These are phyloP conservation scores for Eucalyptus caleyi DNA, from an alignment of 345 rosid species.

Conservation along the genomic window DNA sequence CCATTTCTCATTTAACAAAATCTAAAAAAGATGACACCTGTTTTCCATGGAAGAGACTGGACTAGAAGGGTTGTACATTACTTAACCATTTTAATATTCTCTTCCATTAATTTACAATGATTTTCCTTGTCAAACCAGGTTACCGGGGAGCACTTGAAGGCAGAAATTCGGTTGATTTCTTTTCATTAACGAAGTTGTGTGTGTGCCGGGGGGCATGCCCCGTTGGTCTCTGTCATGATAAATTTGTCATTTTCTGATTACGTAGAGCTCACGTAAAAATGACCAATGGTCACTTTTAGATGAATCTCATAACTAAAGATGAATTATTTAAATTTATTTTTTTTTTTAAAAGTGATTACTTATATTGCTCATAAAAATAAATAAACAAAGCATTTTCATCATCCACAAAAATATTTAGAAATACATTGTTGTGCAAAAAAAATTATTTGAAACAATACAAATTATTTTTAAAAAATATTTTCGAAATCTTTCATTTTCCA, in stretches of 20 bases:
- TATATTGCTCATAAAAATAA: too few species aligned
- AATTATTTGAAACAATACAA: too few species aligned
- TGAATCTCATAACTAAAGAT: too few species aligned
- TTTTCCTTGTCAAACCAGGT: neutral
- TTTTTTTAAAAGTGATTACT: too few species aligned
- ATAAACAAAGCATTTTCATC: too few species aligned
- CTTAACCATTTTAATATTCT: neutral
- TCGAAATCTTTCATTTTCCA: too few species aligned
- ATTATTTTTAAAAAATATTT: too few species aligned
- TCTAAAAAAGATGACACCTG: neutral
- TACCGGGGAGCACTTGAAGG: neutral
- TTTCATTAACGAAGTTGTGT: neutral
- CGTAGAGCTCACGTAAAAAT: fast-evolving
- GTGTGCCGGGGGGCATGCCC: too few species aligned
- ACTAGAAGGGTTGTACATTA: neutral
- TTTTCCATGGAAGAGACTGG: neutral
- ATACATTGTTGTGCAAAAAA: too few species aligned
- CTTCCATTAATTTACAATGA: neutral
- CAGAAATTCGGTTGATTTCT: neutral
- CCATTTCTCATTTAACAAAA: neutral
- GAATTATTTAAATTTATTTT: fast-evolving
- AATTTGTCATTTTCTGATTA: too few species aligned
- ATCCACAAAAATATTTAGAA: too few species aligned
- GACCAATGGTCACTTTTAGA: too few species aligned
- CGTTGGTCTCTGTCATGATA: fast-evolving